Base-by-base conservation (phyloP, 2,329 filamentous ascomycete genomes). In the Zopfia rhizophila region DNA sequence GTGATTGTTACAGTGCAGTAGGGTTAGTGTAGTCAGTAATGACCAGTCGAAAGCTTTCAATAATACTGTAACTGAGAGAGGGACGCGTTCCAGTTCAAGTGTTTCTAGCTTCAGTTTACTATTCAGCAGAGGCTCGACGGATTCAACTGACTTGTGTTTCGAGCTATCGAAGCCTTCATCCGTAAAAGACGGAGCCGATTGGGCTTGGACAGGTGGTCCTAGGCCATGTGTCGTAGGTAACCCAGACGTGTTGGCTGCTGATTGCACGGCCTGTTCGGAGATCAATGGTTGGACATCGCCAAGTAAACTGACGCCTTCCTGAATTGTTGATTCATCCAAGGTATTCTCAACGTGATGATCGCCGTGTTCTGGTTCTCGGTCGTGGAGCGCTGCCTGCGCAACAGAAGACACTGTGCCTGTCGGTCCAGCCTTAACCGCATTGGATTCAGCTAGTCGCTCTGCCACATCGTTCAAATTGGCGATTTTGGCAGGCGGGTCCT, bases 41-140 rank as follows among this genome's bases (percentile, higher is more conserved):
- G 84, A 83, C 89, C 89, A 94, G 70, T 94, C 89, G 29, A 94
- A 79, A 1, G 83, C 86, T 49, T 82, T 82, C 33, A 84, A 79
- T 42, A 91, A 78, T n/a, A 90, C 83, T 7, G 84, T 78, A 29
- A 90, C 80, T 1, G 87, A 91, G n/a, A 94, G 72, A 0, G 83
- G 81, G 3, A 93, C 82, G 17, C 88, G 82, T 69, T 94, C 89
- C 2, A 94, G 76, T 69, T 91, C 89, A 7, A 94, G 75, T 2
- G 79, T 84, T 47, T 89, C 84, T n/a, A 94, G 73, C 50, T 78
- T 82, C 12, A 94, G 73, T 58, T 83, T 84, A 23, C 79, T 80
- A 22, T 82, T 78, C 2, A 83, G 69, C 14, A 75, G 69, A 29
- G 75, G 75, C 53, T 72, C 63, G 13, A 51, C 18, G 5, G 41